Evolutionary conservation across 2,329 filamentous ascomycete species (phyloP).

Genomic region (Sporothrix inflata): DNA sequence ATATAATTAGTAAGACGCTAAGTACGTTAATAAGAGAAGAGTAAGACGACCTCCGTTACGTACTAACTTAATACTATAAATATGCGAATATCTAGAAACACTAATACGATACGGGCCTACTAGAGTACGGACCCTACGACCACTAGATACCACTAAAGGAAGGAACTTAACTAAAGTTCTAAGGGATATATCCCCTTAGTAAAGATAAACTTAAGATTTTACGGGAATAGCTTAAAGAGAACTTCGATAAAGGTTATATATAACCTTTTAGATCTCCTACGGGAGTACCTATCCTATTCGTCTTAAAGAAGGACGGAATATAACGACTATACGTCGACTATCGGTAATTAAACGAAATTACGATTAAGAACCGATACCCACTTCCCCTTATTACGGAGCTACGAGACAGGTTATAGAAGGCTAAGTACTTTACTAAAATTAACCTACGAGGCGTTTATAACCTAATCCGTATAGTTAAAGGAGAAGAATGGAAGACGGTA

Average conservation of each 20-base stretch:
- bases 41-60: too few species aligned
- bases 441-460: not conserved
- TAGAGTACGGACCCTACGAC: too few species aligned
- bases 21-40: not conserved
- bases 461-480: not conserved
- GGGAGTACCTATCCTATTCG: not conserved
- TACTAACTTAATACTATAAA: too few species aligned
- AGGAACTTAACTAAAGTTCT: too few species aligned
- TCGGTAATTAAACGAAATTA: not conserved
- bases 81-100: too few species aligned
- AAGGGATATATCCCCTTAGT: too few species aligned
- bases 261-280: not conserved
- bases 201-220: not conserved
- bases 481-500: not conserved
- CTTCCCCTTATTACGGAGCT: not conserved
- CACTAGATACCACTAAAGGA: too few species aligned
- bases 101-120: too few species aligned
- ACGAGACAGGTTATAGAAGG: not conserved
- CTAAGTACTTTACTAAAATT: not conserved
- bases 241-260: not conserved
- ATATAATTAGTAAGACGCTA: not conserved
- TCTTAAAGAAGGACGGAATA: too few species aligned
- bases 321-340: too few species aligned
- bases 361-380: not conserved
- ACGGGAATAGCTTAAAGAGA: not conserved